phyloP scores from a whole-genome alignment of 2,329 filamentous ascomycete genomes.

The Cladosporium austrohemisphaericum region DNA sequence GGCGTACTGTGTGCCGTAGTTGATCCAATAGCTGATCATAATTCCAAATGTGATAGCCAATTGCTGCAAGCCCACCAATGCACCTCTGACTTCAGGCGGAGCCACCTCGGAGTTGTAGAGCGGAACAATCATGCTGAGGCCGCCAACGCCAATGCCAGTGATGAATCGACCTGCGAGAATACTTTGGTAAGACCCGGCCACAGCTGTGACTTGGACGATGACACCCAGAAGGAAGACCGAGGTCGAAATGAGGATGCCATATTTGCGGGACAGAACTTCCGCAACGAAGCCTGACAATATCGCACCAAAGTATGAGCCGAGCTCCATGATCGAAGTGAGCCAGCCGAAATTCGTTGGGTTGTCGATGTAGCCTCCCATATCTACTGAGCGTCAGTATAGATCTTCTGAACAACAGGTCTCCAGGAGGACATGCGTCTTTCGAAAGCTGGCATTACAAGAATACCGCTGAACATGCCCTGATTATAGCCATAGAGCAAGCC shows the following conservation, averaged over 20 bases:
- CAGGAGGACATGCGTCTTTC: no score
- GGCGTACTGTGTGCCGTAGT: constrained; percentile 25
- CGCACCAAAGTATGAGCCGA: constrained; percentile 13
- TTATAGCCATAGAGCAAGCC: constrained; percentile 62
- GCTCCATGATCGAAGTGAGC: constrained; percentile 20
- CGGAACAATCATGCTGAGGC: not conserved
- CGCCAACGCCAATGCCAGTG: constrained; percentile 3
- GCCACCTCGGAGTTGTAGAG: constrained; percentile 5
- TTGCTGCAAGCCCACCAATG: constrained; percentile 3
- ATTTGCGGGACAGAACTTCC: constrained; percentile 4
- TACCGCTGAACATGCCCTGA: constrained; percentile 69
- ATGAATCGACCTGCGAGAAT: constrained; percentile 4
- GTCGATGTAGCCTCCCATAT: constrained; percentile 39
- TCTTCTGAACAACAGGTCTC: no score
- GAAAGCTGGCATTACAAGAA: constrained; percentile 52
- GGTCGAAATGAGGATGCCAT: constrained; percentile 3
- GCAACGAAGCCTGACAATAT: not conserved
- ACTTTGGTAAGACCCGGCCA: constrained; percentile 11
- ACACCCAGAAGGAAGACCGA: constrained; percentile 1
- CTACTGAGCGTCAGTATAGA: no score
- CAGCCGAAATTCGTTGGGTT: constrained; percentile 37
- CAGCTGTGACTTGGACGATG: constrained; percentile 16
- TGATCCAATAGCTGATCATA: constrained; percentile 19
- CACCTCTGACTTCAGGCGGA: not conserved
- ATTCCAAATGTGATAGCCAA: constrained; percentile 5